Evolutionary conservation across 169 alveolate species (phyloP), one percentile per base, ranked within the genome.

Genomic region (Cryptosporidium viatorum): DNA sequence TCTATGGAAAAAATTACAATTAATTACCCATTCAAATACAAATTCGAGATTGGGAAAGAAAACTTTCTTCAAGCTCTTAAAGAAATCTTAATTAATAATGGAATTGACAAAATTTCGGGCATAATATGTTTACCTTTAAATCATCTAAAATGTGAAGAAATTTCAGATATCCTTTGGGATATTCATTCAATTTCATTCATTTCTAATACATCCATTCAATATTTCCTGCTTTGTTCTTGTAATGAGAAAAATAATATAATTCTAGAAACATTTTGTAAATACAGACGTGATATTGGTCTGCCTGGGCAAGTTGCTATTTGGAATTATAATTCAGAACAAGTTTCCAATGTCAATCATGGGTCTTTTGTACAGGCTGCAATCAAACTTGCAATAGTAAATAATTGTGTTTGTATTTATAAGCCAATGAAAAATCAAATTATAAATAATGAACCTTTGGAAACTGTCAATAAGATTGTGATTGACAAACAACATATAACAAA

Each of bases 331-430:
- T 37, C 50, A 21, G 86, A 73, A 16, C 35, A 51, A 33, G 21
- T 55, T 33, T 73, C 71, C 3, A 35, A 31, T 33, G 4, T 73
- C 55, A 80, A 51, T 18, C 70, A 80, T 65, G 89, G 89, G 2
- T 80, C 89, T 0, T 80, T 80, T 80, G 59, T 80, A 18, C 69
- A 80, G 45, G 75, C 80, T 60, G 71, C 89, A 21, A 80, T 80
- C 2, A 59, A 52, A 39, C 43, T 65, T 4, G 41, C 89, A 62
- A 80, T 80, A 21, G 62, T 80, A 45, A 80, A 43, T 23, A 59
- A 80, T 45, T 59, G 67, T 41, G 21, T 71, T 55, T 80, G 74
- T 65, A 45, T 73, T 33, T 73, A n/a, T 18, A 12, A 31, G 8
- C 52, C 43, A 10, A 65, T n/a, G 3, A 31, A 18, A 8, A 65